These are phyloP conservation scores for Podila horticola DNA, from an alignment of 192 early-diverging fungal genomes.

Conservation along the genomic window DNA sequence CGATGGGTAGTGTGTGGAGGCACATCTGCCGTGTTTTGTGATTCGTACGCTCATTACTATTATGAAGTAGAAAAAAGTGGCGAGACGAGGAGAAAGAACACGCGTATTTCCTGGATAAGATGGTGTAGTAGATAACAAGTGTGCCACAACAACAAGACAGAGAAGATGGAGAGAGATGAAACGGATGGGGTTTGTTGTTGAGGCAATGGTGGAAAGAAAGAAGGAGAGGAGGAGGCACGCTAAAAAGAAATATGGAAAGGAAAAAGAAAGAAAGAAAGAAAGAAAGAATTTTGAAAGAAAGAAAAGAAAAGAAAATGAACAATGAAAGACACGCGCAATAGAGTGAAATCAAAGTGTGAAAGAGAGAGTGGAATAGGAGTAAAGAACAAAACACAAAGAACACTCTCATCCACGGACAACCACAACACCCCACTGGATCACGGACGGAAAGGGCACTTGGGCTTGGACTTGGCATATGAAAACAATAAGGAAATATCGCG, in stretches of 20 bases:
- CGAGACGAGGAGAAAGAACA: not conserved
- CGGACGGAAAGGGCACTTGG: no score
- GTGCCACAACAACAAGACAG: not conserved
- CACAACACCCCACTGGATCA: not conserved
- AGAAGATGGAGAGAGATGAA: not conserved
- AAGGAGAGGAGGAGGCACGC: not conserved
- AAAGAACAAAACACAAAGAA: not conserved
- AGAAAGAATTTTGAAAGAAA: not conserved
- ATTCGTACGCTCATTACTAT: conserved; percentile 22
- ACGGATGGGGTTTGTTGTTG: not conserved
- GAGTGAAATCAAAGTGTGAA: not conserved
- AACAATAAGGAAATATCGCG: not conserved
- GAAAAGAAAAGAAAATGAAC: not conserved
- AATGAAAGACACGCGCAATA: not conserved
- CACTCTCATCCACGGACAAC: not conserved
- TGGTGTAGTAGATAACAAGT: not conserved
- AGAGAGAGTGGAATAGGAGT: not conserved
- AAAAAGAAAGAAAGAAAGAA: conserved; percentile 9
- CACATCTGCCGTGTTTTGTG: conserved; percentile 24
- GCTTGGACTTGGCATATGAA: not conserved
- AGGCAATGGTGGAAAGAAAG: not conserved
- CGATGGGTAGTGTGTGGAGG: conserved; percentile 17
- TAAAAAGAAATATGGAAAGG: not conserved
- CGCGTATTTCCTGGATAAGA: no score
- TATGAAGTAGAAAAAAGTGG: not conserved